These are phyloP conservation scores for Myxozyma monticola DNA, from an alignment of 805 yeast species.

Conservation along the genomic window DNA sequence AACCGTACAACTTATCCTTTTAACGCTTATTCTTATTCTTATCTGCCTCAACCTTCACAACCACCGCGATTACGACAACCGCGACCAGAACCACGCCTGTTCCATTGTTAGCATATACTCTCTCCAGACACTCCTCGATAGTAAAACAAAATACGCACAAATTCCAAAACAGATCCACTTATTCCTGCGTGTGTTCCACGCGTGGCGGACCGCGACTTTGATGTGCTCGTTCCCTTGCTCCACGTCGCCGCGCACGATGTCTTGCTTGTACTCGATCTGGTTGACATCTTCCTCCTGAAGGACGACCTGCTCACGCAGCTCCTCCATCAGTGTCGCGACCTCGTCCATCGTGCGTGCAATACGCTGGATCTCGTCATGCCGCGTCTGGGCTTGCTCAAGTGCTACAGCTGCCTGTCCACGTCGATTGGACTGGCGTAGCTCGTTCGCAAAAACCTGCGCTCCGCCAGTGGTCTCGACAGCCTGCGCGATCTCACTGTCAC, in stretches of 20 bases:
- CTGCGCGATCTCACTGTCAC: constrained; percentile 7
- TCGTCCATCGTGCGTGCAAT: constrained; percentile 94
- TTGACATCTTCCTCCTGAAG: constrained; percentile 89
- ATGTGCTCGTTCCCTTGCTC: constrained; percentile 93
- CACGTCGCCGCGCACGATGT: constrained; percentile 79
- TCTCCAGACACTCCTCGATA: not conserved
- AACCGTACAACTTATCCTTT: too few relatives aligned
- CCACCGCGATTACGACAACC: not conserved
- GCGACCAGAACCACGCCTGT: not conserved
- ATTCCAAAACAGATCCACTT: constrained; percentile 79
- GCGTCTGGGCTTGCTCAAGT: constrained; percentile 87
- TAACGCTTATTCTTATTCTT: not conserved
- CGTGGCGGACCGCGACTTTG: constrained; percentile 79
- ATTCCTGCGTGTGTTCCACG: constrained; percentile 86
- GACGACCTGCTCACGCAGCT: constrained; percentile 91
- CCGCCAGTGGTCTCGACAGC: constrained; percentile 55
- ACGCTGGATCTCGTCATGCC: constrained; percentile 91
- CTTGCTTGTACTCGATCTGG: constrained; percentile 76
- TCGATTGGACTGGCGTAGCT: constrained; percentile 62
- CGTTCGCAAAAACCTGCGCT: constrained; percentile 17
- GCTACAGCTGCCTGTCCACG: constrained; percentile 94
- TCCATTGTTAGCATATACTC: not conserved
- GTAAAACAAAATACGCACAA: constrained; percentile 21
- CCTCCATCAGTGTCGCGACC: constrained; percentile 87
- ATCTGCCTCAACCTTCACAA: not conserved